Percentiles rank a stretch among this genome's conserved stretches.
Evolutionary conservation across 805 yeast species (phyloP).

Genomic region (Millerozyma acaciae): DNA sequence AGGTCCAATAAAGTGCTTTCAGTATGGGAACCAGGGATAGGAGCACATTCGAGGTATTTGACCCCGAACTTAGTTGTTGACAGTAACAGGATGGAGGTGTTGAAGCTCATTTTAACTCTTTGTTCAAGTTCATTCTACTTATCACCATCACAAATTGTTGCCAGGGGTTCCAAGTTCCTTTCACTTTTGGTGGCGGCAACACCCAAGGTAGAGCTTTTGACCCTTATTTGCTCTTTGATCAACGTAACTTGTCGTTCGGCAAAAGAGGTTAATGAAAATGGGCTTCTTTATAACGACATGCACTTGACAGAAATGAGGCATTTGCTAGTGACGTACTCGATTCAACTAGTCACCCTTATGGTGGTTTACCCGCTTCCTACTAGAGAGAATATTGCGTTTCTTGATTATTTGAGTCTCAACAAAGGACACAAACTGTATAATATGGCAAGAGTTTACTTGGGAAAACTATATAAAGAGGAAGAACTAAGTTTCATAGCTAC

Average conservation of each 20-base stretch:
- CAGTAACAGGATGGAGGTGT: conserved; percentile 61
- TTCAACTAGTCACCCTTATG: conserved; percentile 61
- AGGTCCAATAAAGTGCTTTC: background rate
- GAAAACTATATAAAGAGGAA: conserved; percentile 49
- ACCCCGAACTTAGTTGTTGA: conserved; percentile 40
- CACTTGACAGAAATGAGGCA: conserved; percentile 41
- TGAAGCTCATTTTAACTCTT: conserved; percentile 58
- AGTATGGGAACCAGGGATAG: conserved; percentile 83
- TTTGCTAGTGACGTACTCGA: conserved; percentile 48
- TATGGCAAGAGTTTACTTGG: conserved; percentile 47
- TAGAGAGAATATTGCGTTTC: conserved; percentile 31
- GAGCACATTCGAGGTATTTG: conserved; percentile 32
- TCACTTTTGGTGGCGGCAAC: conserved; percentile 49
- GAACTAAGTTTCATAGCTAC: conserved; percentile 51
- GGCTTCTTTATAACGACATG: conserved; percentile 29
- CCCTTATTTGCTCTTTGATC: conserved; percentile 63
- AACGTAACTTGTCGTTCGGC: conserved; percentile 59
- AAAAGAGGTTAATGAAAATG: conserved; percentile 38
- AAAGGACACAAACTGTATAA: conserved; percentile 37
- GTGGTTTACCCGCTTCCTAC: conserved; percentile 60
- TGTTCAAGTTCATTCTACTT: conserved; percentile 60
- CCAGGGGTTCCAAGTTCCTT: conserved; percentile 58
- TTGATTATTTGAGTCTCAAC: conserved; percentile 27
- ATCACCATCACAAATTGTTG: conserved; percentile 36
- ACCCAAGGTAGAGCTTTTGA: conserved; percentile 46